Conservation (phyloP, 768 basidiomycete genomes). For the Asterophora lycoperdoides region DNA sequence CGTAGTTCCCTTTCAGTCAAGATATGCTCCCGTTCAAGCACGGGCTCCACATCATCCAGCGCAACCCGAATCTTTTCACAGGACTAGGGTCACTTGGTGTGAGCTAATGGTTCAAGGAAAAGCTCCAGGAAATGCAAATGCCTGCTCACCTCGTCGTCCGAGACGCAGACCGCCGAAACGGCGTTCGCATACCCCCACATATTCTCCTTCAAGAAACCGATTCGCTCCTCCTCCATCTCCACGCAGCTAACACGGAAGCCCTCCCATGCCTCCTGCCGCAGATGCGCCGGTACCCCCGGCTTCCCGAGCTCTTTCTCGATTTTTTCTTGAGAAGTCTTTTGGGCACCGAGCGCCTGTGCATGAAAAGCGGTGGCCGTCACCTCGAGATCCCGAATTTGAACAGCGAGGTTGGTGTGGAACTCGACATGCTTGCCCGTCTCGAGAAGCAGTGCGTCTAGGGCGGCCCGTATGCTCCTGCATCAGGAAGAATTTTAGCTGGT, state of each 20-base stretch:
- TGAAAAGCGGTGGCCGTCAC: no score
- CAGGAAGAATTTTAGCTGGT: no score
- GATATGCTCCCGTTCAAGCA: slow-evolving; percentile 84
- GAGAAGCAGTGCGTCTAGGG: no score
- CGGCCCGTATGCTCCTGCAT: no score
- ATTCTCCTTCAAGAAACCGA: slow-evolving; percentile 92
- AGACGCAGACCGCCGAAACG: slow-evolving; percentile 92
- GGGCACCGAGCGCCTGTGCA: no score
- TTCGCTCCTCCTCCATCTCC: slow-evolving; percentile 92
- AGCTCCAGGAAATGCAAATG: neutral
- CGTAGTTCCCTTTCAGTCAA: slow-evolving; percentile 81
- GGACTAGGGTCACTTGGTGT: slow-evolving; percentile 45
- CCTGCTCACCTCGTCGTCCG: slow-evolving; percentile 83
- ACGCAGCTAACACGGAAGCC: slow-evolving; percentile 91
- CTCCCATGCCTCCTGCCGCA: slow-evolving; percentile 96
- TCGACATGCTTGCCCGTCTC: no score
- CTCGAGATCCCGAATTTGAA: no score
- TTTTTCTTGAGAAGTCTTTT: no score
- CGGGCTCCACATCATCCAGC: slow-evolving; percentile 85
- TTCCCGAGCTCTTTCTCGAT: no score
- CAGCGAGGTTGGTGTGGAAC: no score
- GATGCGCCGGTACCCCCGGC: slow-evolving; percentile 32
- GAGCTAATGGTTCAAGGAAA: neutral
- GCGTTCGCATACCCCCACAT: slow-evolving; percentile 96
- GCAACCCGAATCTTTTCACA: slow-evolving; percentile 86